Percentiles rank a stretch among this genome's conserved stretches.
These are phyloP conservation scores for Bromus sterilis DNA, from an alignment of 176 grass and related monocot genomes.

Conservation along the genomic window DNA sequence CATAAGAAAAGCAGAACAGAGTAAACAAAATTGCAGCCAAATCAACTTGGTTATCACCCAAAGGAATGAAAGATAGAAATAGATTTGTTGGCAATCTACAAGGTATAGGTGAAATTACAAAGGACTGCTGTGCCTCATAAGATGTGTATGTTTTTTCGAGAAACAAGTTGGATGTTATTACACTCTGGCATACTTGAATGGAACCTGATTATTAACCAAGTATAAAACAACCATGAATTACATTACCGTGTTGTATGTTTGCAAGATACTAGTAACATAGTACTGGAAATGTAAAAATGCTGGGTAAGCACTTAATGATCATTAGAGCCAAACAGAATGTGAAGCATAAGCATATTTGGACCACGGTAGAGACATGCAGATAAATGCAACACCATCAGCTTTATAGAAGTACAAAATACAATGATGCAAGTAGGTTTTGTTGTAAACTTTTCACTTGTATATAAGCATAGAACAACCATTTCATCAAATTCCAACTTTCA, in stretches of 20 bases:
- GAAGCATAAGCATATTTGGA: conserved; percentile 10
- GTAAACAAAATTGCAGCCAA: not conserved
- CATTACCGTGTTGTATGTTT: not conserved
- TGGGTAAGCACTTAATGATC: not conserved
- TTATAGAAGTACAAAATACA: not conserved
- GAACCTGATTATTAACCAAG: not conserved
- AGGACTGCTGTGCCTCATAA: not conserved
- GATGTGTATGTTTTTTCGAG: not conserved
- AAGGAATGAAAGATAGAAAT: not conserved
- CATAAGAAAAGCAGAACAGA: not conserved
- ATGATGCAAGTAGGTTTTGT: not conserved
- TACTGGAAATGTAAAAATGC: not conserved
- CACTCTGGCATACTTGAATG: not conserved
- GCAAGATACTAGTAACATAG: not conserved
- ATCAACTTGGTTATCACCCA: not conserved
- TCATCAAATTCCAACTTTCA: not conserved
- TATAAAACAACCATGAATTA: not conserved
- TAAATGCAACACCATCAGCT: not conserved
- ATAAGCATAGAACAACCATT: not conserved
- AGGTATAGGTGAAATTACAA: not conserved
- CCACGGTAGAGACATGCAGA: not conserved
- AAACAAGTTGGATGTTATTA: not conserved
- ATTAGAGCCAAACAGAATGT: not conserved
- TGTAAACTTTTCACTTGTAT: not conserved
- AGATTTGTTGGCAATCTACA: not conserved